Evolutionary conservation across 2,329 filamentous ascomycete species (phyloP), one percentile per base, ranked within the genome.

Genomic region (Ophiognomonia clavigignenti-juglandacearum): DNA sequence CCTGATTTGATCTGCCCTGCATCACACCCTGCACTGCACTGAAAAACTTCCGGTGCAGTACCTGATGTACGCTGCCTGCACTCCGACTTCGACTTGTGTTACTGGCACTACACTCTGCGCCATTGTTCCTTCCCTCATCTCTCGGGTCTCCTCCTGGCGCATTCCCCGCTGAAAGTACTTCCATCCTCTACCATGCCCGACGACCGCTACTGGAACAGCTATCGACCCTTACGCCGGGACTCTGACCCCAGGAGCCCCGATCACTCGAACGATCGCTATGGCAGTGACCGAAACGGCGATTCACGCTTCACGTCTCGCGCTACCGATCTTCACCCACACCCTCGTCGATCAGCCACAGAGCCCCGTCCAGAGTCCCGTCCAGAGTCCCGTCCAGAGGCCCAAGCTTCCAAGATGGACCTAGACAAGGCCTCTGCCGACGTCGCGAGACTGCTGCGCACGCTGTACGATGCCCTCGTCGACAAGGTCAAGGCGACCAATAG

Each of bases 391-490:
- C 23, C 32, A 29, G 20, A 43, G 10, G 14, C 32, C 6, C 40
- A 20, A 26, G 19, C 7, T 14, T 16, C 37, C 19, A 40, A 40
- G 27, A 51, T 42, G 45, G 37, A 44, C 14, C 26, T 24, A 27
- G 49, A 36, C 23, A 39, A 24, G 19, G 47, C 47, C 34, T 31
- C 22, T n/a, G n/a, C 41, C 27, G 47, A 52, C 26, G 22, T 52
- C 19, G 46, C 42, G 16, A 40, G 41, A 39, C 38, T 36, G 6
- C 27, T 43, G 9, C 39, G 35, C 19, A 27, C 36, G n/a, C 13
- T 42, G 9, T 24, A 31, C 46, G 47, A 38, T n/a, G 16, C 37
- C 24, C 24, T 43, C n/a, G 13, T 34, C 19, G 41, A 49, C 22
- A 38, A 36, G 34, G 34, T 41, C 27, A 47, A 45, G 35, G 35